Conservation (phyloP, 2,329 filamentous ascomycete genomes). For the Seiridium cupressi region DNA sequence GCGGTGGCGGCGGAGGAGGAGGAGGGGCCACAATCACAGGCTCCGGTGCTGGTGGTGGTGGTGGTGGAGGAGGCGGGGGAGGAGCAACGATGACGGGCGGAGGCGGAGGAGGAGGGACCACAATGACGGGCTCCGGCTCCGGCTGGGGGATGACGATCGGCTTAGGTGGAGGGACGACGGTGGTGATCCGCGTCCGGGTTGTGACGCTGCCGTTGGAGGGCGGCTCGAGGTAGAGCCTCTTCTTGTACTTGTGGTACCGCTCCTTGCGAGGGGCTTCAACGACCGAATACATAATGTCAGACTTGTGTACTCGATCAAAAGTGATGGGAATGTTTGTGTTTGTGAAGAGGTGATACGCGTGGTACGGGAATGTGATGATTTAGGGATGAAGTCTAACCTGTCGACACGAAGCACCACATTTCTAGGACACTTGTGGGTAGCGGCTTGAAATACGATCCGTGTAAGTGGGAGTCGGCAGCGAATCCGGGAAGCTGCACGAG, state of each 20-base stretch:
- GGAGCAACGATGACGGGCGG: slow-evolving; percentile 17
- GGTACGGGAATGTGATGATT: background rate
- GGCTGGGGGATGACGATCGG: slow-evolving; percentile 15
- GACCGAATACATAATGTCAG: slow-evolving; percentile 25
- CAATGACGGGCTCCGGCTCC: slow-evolving; percentile 2
- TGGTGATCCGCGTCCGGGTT: slow-evolving; percentile 34
- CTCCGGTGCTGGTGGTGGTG: slow-evolving; percentile 5
- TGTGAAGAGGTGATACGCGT: background rate
- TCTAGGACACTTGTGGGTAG: slow-evolving; percentile 1
- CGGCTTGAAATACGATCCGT: background rate
- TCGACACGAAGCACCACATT: slow-evolving; percentile 8
- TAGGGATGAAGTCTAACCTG: slow-evolving; percentile 4
- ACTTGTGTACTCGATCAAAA: slow-evolving; percentile 2
- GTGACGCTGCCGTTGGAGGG: slow-evolving; percentile 33
- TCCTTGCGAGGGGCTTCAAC: slow-evolving; percentile 29
- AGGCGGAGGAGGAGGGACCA: background rate
- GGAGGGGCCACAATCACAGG: slow-evolving; percentile 16
- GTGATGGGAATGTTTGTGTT: background rate
- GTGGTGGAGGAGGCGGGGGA: slow-evolving; percentile 13
- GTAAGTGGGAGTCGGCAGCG: slow-evolving; percentile 1
- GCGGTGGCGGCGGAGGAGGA: slow-evolving; percentile 10
- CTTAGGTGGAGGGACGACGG: slow-evolving; percentile 31
- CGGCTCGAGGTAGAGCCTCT: slow-evolving; percentile 39
- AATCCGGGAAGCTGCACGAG: slow-evolving; percentile 3
- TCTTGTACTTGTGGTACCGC: slow-evolving; percentile 35